Conservation (phyloP, 345 rosid genomes). For the Salix arbutifolia region DNA sequence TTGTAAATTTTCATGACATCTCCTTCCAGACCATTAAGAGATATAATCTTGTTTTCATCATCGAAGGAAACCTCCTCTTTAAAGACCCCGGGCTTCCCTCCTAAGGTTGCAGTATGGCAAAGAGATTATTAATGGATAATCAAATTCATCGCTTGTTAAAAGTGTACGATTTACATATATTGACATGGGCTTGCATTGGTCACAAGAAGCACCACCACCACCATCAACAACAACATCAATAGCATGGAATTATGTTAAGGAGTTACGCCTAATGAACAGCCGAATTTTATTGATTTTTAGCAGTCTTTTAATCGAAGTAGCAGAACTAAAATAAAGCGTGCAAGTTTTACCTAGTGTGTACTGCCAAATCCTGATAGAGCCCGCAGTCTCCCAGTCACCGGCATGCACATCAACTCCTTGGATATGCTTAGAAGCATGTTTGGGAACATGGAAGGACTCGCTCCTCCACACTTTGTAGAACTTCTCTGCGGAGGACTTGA, state of each 20-base stretch:
- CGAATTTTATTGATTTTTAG: too few species aligned
- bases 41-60: constrained; percentile 18
- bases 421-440: background rate
- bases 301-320: too few species aligned
- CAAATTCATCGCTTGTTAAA: too few species aligned
- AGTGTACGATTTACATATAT: too few species aligned
- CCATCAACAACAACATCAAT: too few species aligned
- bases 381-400: constrained; percentile 1
- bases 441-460: background rate
- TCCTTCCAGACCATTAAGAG: constrained; percentile 26
- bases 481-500: background rate
- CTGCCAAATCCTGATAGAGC: constrained; percentile 12
- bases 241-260: too few species aligned
- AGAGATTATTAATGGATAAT: too few species aligned
- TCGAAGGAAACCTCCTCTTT: constrained; percentile 28
- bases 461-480: background rate
- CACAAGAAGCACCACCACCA: too few species aligned
- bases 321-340: too few species aligned
- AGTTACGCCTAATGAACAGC: too few species aligned
- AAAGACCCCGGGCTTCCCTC: constrained; percentile 22
- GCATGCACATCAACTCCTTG: constrained; percentile 2
- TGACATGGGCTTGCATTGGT: too few species aligned
- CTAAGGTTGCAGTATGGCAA: constrained; percentile 1
- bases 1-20: constrained; percentile 29
- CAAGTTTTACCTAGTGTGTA: constrained; percentile 9